Evolutionary conservation across 805 yeast species (phyloP).

Genomic region (Maudiozyma serrabonitensis): DNA sequence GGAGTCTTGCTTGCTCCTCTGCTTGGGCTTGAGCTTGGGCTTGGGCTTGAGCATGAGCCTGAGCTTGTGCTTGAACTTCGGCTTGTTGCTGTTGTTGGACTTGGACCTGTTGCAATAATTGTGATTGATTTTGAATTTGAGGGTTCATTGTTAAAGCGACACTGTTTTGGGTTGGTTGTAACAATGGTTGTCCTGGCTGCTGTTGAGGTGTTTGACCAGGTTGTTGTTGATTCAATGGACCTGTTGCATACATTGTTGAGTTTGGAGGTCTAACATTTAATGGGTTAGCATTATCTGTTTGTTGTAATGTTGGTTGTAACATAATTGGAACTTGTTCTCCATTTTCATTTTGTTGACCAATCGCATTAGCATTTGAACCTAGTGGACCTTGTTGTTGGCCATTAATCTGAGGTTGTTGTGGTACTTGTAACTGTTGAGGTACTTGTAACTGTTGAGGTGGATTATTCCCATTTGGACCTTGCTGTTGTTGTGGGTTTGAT

Average conservation of each 20-base stretch:
- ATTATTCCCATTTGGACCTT: not conserved
- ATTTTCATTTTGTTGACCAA: slow-evolving; percentile 2
- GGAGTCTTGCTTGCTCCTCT: slow-evolving; percentile 2
- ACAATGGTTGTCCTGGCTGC: slow-evolving; percentile 11
- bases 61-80: slow-evolving; percentile 1
- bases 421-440: slow-evolving; percentile 1
- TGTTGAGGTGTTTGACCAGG: slow-evolving; percentile 11
- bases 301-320: slow-evolving; percentile 27
- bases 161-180: slow-evolving; percentile 18
- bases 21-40: slow-evolving; percentile 6
- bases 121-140: slow-evolving; percentile 26
- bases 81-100: slow-evolving; percentile 1
- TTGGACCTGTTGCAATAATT: slow-evolving; percentile 6
- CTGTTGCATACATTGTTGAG: slow-evolving; percentile 11
- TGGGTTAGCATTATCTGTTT: slow-evolving; percentile 25
- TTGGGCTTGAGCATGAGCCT: slow-evolving; percentile 1
- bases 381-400: not conserved
- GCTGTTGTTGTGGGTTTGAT: slow-evolving; percentile 25
- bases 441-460: slow-evolving; percentile 5
- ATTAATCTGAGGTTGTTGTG: slow-evolving; percentile 5
- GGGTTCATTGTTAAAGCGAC: slow-evolving; percentile 10
- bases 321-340: slow-evolving; percentile 19
- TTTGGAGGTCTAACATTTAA: slow-evolving; percentile 21
- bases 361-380: not conserved
- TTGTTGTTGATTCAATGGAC: slow-evolving; percentile 10